Evolutionary conservation across 2,329 filamentous ascomycete species (phyloP).

Genomic region (Trichocomaceae sp.): DNA sequence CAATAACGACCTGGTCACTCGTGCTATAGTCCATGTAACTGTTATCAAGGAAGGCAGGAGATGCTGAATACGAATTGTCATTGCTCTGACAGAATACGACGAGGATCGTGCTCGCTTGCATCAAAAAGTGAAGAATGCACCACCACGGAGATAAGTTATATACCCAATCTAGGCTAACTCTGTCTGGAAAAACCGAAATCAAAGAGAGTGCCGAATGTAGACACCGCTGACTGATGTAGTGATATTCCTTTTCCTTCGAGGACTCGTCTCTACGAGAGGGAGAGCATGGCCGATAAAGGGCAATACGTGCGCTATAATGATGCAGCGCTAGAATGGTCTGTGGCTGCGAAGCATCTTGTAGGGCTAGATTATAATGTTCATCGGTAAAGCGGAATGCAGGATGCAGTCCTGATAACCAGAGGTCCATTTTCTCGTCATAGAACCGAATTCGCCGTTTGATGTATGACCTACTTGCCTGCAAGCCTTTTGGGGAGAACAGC

Average conservation of each 20-base stretch:
- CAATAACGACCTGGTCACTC: conserved; percentile 20
- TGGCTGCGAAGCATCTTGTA: conserved; percentile 21
- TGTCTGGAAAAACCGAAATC: conserved; percentile 33
- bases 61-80: conserved; percentile 21
- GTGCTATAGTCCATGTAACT: conserved; percentile 17
- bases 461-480: conserved; percentile 24
- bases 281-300: conserved; percentile 38
- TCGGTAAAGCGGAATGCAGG: conserved; percentile 28
- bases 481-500: conserved; percentile 34
- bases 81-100: conserved; percentile 25
- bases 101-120: conserved; percentile 38
- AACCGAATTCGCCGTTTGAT: conserved; percentile 29
- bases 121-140: conserved; percentile 37
- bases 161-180: conserved; percentile 29
- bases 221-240: conserved; percentile 27
- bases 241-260: conserved; percentile 5
- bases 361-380: conserved; percentile 21
- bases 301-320: conserved; percentile 37
- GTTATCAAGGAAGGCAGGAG: conserved; percentile 16
- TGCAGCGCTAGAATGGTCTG: conserved; percentile 34
- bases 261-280: conserved; percentile 8
- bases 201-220: conserved; percentile 34
- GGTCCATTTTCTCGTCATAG: conserved; percentile 26
- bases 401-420: conserved; percentile 31
- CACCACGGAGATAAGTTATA: conserved; percentile 36